Evolutionary conservation across 768 basidiomycete genomes (phyloP).

Genomic region (Cytidiella melzeri): DNA sequence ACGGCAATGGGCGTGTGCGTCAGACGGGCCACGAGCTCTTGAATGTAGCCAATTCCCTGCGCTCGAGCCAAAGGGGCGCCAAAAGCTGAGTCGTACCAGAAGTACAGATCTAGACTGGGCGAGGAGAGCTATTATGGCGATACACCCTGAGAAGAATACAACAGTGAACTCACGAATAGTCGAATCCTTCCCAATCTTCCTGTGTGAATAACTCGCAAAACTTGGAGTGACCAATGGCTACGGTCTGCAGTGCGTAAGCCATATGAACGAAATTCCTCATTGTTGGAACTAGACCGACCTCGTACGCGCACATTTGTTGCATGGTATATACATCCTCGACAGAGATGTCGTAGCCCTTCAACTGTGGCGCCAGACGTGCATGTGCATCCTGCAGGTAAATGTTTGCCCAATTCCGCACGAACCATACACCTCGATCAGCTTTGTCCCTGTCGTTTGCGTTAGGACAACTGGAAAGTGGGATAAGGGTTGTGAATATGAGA

Average conservation of each 20-base stretch:
- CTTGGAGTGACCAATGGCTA: constrained; percentile 84
- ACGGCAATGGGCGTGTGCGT: constrained; percentile 64
- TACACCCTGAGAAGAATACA: not conserved
- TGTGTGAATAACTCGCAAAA: constrained; percentile 89
- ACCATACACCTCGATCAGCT: constrained; percentile 49
- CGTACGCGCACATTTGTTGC: constrained; percentile 83
- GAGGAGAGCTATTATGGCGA: not conserved
- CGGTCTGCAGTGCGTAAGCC: constrained; percentile 48
- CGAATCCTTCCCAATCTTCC: constrained; percentile 91
- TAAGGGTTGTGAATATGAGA: not conserved
- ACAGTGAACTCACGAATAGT: constrained; percentile 58
- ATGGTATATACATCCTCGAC: constrained; percentile 69
- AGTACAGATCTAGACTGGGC: constrained; percentile 55
- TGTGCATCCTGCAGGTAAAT: constrained; percentile 68
- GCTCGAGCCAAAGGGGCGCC: constrained; percentile 76
- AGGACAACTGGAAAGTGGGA: constrained; percentile 35
- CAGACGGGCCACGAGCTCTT: constrained; percentile 79
- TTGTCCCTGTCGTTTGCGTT: constrained; percentile 49
- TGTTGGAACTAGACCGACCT: constrained; percentile 43
- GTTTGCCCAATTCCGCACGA: constrained; percentile 57
- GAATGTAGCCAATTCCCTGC: constrained; percentile 74
- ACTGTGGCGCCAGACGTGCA: constrained; percentile 48
- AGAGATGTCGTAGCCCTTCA: constrained; percentile 57
- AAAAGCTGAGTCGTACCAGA: constrained; percentile 77
- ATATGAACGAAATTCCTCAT: constrained; percentile 2